Base-by-base conservation (phyloP, 441 rosid species). In the Croton laevigatus region DNA sequence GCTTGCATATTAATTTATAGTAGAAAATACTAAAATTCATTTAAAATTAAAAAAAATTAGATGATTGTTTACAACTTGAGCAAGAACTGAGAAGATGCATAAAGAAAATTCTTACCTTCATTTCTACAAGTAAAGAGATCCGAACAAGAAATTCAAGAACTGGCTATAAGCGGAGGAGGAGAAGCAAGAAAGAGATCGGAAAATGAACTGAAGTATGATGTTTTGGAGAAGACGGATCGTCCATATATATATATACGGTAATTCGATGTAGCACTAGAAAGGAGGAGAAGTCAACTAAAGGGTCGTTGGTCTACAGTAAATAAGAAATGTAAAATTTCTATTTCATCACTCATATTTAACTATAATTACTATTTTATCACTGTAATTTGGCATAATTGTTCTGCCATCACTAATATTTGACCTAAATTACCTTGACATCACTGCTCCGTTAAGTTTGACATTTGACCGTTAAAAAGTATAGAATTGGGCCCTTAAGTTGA, bases 61-160 rank as follows among this genome's bases (percentile, higher is more conserved):
- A 49, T 48, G 40, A 8, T 7, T 48, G 9, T 27, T 17, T 27
- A 5, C 3, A 8, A 65, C 23, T 3, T 1, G 17, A n/a, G 44
- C 16, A 38, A 61, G 46, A 37, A 40, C 4, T n/a, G 5, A 5
- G 37, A 9, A 60, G 65, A 60, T 32, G 17, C 4, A 65, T 3
- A 49, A 19, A 51, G 17, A 4, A 32, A 19, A 51, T 36, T 5
- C 20, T 58, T 5, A 70, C 73, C 66, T 36, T 70, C 73, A 70
- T 70, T 46, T 4, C 46, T 5, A 23, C 8, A 16, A 34, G 9
- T 52, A 3, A 6, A 65, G 58, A 65, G 23, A 49, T 49, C 17
- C 2, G 69, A 2, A 23, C 11, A 13, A 22, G 48, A 61, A 45
- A n/a, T 63, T 23, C 5, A n/a, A 13, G 27, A 32, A 65, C 10